Evolutionary conservation across 192 early-diverging fungal species (phyloP).

Genomic region (Mortierella claussenii): DNA sequence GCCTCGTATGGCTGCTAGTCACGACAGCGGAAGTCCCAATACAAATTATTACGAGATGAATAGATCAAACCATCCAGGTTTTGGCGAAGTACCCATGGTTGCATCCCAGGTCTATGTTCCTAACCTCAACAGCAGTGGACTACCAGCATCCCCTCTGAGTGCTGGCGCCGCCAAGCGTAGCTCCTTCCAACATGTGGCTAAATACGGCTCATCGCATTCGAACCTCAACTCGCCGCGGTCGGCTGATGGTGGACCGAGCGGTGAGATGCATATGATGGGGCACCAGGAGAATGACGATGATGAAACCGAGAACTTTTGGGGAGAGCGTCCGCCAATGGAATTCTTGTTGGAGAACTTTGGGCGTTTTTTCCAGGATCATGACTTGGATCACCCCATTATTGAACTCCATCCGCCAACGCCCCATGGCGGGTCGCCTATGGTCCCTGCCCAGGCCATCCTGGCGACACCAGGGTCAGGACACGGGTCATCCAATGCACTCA

Average conservation of each 20-base stretch:
- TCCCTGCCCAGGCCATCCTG: slow-evolving; percentile 31
- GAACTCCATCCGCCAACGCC: slow-evolving; percentile 52
- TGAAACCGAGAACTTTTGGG: slow-evolving; percentile 58
- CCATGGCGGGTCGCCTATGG: slow-evolving; percentile 33
- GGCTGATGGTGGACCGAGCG: slow-evolving; percentile 10
- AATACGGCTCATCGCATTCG: slow-evolving; percentile 38
- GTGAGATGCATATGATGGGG: slow-evolving; percentile 21
- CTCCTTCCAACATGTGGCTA: slow-evolving; percentile 35
- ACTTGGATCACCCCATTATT: slow-evolving; percentile 78
- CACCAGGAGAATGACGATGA: slow-evolving; percentile 19
- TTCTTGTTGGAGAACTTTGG: slow-evolving; percentile 75
- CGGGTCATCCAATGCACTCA: slow-evolving; percentile 22
- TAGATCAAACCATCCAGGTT: slow-evolving; percentile 28
- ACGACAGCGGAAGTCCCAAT: slow-evolving; percentile 44
- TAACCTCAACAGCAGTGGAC: slow-evolving; percentile 30
- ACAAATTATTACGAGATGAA: slow-evolving; percentile 45
- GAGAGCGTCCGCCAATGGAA: slow-evolving; percentile 71
- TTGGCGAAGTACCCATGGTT: slow-evolving; percentile 40
- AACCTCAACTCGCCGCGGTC: slow-evolving; percentile 41
- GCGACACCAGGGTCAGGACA: slow-evolving; percentile 15
- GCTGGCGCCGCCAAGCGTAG: slow-evolving; percentile 38
- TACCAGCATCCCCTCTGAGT: slow-evolving; percentile 44
- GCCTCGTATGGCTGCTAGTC: slow-evolving; percentile 10
- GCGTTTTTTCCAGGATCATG: slow-evolving; percentile 79
- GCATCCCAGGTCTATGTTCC: slow-evolving; percentile 4